Percentiles rank a stretch among this genome's conserved stretches.
Evolutionary conservation across 2,329 filamentous ascomycete species (phyloP).

Genomic region (Ophiostoma populinum): DNA sequence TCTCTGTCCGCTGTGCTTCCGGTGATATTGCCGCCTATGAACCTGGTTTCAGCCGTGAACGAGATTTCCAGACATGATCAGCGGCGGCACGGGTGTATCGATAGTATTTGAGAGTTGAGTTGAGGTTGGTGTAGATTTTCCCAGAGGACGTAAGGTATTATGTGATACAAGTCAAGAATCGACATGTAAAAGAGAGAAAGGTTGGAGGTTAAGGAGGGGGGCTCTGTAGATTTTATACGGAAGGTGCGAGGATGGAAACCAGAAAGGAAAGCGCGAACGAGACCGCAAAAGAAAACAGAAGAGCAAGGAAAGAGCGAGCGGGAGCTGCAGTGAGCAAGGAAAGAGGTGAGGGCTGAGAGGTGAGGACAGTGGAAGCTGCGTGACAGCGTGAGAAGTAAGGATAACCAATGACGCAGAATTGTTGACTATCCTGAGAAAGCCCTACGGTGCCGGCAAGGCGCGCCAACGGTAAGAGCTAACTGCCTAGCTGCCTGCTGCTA

Average conservation of each 20-base stretch:
- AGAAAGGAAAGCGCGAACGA: background rate
- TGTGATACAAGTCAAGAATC: no score
- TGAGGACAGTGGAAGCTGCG: background rate
- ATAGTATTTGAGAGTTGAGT: background rate
- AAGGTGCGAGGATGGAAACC: background rate
- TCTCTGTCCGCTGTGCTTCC: background rate
- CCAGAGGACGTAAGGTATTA: no score
- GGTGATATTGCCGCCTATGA: background rate
- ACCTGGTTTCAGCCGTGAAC: slow-evolving; percentile 1
- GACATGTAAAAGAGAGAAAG: background rate
- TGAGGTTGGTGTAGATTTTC: no score
- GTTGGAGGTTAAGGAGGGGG: background rate
- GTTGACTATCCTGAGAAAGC: background rate
- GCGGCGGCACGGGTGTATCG: background rate
- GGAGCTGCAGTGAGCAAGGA: background rate
- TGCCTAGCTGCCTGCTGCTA: no score
- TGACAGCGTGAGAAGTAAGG: background rate
- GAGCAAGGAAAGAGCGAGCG: background rate
- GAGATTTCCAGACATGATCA: background rate
- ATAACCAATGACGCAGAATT: slow-evolving; percentile 1
- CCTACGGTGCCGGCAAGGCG: background rate
- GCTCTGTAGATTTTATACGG: background rate
- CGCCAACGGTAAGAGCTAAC: no score
- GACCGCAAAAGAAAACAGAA: background rate
- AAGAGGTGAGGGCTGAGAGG: background rate